Base-by-base conservation (phyloP, 805 yeast genomes). In the Torulaspora delbrueckii region DNA sequence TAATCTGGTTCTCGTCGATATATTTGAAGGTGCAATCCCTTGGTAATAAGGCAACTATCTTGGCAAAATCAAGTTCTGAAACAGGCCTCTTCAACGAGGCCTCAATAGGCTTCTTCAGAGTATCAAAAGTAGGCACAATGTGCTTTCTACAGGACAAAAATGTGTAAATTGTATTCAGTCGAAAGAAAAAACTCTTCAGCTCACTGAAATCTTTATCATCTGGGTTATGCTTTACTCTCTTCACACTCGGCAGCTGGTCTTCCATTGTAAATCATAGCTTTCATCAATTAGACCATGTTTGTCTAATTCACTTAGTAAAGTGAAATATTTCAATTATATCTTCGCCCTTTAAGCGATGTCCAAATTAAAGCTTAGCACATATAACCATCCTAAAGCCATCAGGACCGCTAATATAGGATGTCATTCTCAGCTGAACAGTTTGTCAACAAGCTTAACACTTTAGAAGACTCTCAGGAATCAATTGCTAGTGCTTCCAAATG, bases 1-100 rank as follows among this genome's bases (percentile, higher is more conserved):
- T 62, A 8, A 81, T 58, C 54, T 82, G 90, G 56, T 83, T 82
- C 59, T 84, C 88, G 61, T 90, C 96, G 36, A 84, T 81, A 60
- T 86, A 90, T 41, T 80, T 85, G 56, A 82, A 81, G 2, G 79
- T 68, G 9, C 86, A 77, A 40, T 85, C 91, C 23, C 75, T 69
- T 0, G 96, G 96, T 1, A 86, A 61, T 6, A 89, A 57, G 7
- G 69, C 74, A 37, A 73, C 76, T 26, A 90, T 72, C 46, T 74
- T 71, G 1, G 95, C 86, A 28, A 84, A 73, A 60, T 87, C 95
- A 8, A 71, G 64, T 8, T 66, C 58, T 1, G 72, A 67, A 12
- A 79, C 56, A 6, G 65, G 65, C 19, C 80, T 57, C n/a, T 67
- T 66, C 3, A 81, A 61, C 2, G 74, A 72, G 37, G 69, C 71